These are phyloP conservation scores for Fraxinus sp. DNA, from an alignment of 305 asterid species.

Conservation along the genomic window DNA sequence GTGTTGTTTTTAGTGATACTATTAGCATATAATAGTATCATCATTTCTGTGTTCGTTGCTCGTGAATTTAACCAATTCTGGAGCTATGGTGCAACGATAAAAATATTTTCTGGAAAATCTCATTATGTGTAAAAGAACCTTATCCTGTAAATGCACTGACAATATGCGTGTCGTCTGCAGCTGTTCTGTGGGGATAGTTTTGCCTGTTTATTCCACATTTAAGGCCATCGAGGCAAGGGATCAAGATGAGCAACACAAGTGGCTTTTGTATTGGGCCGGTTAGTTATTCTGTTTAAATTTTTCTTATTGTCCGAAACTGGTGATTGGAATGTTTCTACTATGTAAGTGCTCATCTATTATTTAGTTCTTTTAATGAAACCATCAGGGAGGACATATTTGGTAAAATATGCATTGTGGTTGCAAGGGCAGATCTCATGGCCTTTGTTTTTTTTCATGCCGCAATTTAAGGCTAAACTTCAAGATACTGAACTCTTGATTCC, in stretches of 20 bases:
- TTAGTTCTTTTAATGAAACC: neutral
- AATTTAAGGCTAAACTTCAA: slow-evolving; percentile 7
- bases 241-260: slow-evolving; percentile 62
- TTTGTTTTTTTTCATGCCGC: neutral
- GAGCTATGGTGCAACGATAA: neutral
- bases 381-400: neutral
- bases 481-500: neutral
- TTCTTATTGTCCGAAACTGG: neutral
- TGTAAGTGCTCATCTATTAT: neutral
- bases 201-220: slow-evolving; percentile 89
- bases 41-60: neutral
- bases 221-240: slow-evolving; percentile 76
- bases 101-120: neutral
- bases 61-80: neutral
- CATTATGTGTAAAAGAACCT: neutral
- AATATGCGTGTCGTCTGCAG: slow-evolving; percentile 38
- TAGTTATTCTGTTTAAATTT: slow-evolving; percentile 23
- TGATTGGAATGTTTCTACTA: neutral
- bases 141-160: slow-evolving; percentile 4
- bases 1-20: neutral
- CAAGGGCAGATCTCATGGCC: neutral
- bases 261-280: slow-evolving; percentile 96
- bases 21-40: neutral
- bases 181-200: slow-evolving; percentile 76
- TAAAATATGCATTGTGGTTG: slow-evolving; percentile 4